Base-by-base conservation (phyloP, 306 rosid species). In the Prosopis cineraria region DNA sequence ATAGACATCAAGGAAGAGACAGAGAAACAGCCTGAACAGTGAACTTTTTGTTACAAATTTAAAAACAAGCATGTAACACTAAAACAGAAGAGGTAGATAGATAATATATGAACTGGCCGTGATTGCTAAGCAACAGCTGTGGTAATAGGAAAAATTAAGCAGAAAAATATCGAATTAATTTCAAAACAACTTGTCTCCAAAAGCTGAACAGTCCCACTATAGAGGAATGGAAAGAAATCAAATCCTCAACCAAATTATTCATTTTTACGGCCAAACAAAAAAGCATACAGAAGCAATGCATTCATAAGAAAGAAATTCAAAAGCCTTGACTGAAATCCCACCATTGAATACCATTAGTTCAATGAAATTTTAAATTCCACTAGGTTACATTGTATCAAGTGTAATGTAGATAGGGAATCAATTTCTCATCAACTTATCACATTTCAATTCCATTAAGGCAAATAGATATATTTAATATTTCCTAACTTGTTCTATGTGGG, bases 1-100 rank as follows among this genome's bases (percentile, higher is more conserved):
- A 68, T 82, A 59, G 84, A 70, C 70, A 41, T 62, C 41, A 44
- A 63, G 72, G 68, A 58, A 71, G 39, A n/a, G 39, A 58, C 40
- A 58, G 67, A 59, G 52, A 77, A 69, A 80, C 74, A 64, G 7
- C 53, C 71, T 67, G 75, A 34, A 76, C 70, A 80, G 40, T 31
- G 45, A 62, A 68, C 3, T 72, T 34, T 10, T 20, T 14, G 3
- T 56, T 10, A 73, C 44, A 67, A 44, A 36, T 22, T 19, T 30
- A 19, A 58, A 48, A 22, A 41, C 22, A 69, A 41, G 4, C 43
- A 19, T 39, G 40, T 70, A 22, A 12, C 6, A 70, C 24, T 19
- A 65, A 56, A 75, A 25, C 7, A 17, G 76, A 70, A 69, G 45
- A 75, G 47, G 58, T 82, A 47, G 47, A 58, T n/a, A 63, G 62